phyloP scores from a whole-genome alignment of 2,329 filamentous ascomycete genomes.

The Exophiala calicioides region DNA sequence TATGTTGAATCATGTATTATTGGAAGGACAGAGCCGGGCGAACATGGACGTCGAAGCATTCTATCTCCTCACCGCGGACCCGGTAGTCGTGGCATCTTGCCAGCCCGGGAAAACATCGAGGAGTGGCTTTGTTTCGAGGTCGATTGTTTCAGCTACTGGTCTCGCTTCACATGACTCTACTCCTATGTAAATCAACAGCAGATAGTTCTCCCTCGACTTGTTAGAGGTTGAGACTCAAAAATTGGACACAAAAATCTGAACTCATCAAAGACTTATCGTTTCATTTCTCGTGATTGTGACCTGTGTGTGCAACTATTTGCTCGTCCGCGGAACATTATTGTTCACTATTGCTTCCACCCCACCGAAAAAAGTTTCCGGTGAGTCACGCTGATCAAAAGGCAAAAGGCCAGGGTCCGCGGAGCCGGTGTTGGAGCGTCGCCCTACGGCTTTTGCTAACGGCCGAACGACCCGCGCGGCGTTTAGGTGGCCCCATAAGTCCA shows the following conservation, averaged over 20 bases:
- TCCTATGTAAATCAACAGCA: slow-evolving; percentile 8
- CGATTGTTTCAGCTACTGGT: too few relatives aligned
- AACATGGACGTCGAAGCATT: slow-evolving; percentile 2
- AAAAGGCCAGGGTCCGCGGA: neutral
- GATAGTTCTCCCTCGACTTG: slow-evolving; percentile 14
- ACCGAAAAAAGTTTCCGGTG: neutral
- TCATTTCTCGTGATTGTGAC: neutral
- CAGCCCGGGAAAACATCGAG: slow-evolving; percentile 23
- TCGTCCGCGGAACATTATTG: neutral
- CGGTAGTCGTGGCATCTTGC: slow-evolving; percentile 29
- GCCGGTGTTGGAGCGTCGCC: neutral
- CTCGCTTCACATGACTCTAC: slow-evolving; percentile 22
- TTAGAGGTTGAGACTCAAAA: slow-evolving; percentile 11
- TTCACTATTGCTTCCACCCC: neutral
- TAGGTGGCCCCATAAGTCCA: too few relatives aligned
- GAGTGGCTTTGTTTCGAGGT: too few relatives aligned
- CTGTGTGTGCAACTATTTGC: too few relatives aligned
- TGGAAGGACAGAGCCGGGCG: neutral
- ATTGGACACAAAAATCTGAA: neutral
- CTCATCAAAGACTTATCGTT: neutral
- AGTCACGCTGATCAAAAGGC: neutral
- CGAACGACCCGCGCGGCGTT: too few relatives aligned
- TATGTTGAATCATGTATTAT: neutral
- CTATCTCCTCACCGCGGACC: slow-evolving; percentile 9
- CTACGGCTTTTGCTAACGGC: neutral